Conservation (phyloP, 2,329 filamentous ascomycete species). For the Hymenoscyphus repandus region DNA sequence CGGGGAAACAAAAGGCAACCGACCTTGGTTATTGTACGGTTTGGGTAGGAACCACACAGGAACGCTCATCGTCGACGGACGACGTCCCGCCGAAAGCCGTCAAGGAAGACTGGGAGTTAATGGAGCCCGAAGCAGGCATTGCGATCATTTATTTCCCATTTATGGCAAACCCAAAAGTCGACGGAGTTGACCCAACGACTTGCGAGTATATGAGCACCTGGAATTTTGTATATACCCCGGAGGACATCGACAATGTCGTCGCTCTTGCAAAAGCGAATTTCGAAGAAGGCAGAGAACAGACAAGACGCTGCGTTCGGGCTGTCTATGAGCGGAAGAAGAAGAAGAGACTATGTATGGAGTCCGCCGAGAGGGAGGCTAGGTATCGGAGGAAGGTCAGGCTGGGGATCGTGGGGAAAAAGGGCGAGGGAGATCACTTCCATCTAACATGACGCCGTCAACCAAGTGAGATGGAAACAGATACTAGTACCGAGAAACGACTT, state of each 20-base stretch:
- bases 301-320: constrained; percentile 72
- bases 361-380: constrained; percentile 34
- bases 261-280: constrained; percentile 82
- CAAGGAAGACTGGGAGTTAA: constrained; percentile 63
- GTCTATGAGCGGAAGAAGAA: constrained; percentile 91
- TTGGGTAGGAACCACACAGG: constrained; percentile 83
- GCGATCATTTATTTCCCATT: constrained; percentile 89
- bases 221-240: constrained; percentile 95
- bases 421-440: constrained; percentile 62
- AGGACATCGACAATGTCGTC: constrained; percentile 83
- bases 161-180: constrained; percentile 72
- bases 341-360: constrained; percentile 51
- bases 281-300: constrained; percentile 71
- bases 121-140: constrained; percentile 75
- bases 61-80: constrained; percentile 54
- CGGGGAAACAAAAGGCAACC: constrained; percentile 38
- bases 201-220: constrained; percentile 90
- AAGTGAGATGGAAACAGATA: too few species aligned
- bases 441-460: constrained; percentile 34
- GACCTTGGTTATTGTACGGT: constrained; percentile 88
- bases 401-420: constrained; percentile 51
- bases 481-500: too few species aligned
- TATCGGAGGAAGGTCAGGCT: constrained; percentile 43
- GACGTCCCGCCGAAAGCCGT: constrained; percentile 44
- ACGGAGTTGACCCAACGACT: constrained; percentile 74